Evolutionary conservation across 2,329 filamentous ascomycete species (phyloP).

Genomic region (Colletotrichum cordylinicola): DNA sequence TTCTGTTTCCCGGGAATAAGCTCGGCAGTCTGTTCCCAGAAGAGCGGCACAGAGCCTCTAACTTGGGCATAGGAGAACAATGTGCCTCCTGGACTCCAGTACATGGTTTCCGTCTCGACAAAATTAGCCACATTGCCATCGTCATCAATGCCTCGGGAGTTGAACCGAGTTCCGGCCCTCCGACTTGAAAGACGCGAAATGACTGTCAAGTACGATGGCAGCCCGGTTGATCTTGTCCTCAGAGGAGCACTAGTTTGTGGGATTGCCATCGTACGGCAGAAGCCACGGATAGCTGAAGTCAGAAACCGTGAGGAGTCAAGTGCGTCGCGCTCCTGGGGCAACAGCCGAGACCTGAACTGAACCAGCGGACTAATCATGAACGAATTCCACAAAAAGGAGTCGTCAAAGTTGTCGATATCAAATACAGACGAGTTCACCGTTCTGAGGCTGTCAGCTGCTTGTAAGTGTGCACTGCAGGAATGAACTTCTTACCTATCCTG

Average conservation of each 20-base stretch:
- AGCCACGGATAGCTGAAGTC: conserved; percentile 93
- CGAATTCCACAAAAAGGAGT: conserved; percentile 95
- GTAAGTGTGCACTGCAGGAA: conserved; percentile 1
- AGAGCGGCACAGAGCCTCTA: conserved; percentile 90
- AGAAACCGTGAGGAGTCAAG: conserved; percentile 89
- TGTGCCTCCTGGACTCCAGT: conserved; percentile 79
- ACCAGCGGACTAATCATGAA: conserved; percentile 97
- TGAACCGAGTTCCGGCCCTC: conserved; percentile 93
- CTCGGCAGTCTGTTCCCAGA: conserved; percentile 94
- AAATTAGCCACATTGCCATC: conserved; percentile 98
- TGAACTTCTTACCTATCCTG: conserved; percentile 73
- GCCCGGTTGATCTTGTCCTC: conserved; percentile 67
- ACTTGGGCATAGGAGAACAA: conserved; percentile 95
- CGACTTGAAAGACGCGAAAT: conserved; percentile 91
- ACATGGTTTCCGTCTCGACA: conserved; percentile 95
- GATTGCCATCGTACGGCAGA: conserved; percentile 86
- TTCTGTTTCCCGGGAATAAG: conserved; percentile 93
- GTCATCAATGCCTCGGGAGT: conserved; percentile 96
- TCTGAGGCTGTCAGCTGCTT: conserved; percentile 44
- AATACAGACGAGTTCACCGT: conserved; percentile 79
- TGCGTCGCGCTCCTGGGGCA: conserved; percentile 74
- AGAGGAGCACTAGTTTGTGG: conserved; percentile 78
- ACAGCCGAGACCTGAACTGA: conserved; percentile 83
- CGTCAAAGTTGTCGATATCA: conserved; percentile 91
- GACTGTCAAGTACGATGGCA: conserved; percentile 84